Base-by-base conservation (phyloP, 331 rosid genomes). In the Malus hybrid region DNA sequence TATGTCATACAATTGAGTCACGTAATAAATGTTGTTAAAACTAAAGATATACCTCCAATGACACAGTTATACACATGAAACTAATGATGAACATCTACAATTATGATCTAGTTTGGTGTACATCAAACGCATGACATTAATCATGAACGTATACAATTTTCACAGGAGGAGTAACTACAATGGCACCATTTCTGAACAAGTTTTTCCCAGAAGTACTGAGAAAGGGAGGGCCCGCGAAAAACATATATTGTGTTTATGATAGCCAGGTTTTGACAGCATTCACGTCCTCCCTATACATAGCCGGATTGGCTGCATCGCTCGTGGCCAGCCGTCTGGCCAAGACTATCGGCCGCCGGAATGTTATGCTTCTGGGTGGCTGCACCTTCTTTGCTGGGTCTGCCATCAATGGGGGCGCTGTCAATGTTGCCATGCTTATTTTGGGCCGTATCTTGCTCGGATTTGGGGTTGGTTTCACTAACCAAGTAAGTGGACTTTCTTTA, bases 401-500 rank as follows among this genome's bases (percentile, higher is more conserved):
- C n/a, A 29, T 88, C 65, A 90, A 90, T 16, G 96, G 92, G 4
- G 87, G 72, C 11, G 78, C 92, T 18, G 76, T 80, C 73, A 84
- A 90, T 75, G 67, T 88, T 69, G 63, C 80, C 20, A 86, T 90
- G 96, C 90, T 90, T 71, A 84, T 88, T 55, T 19, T 86, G 29
- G 96, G 92, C 4, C 96, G 96, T 6, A 71, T 90, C 72, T 79
- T 90, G 73, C 89, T 90, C 2, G 92, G 92, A 0, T 27, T 90
- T 19, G 96, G 92, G 0, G 85, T 88, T 14, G 92, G 92, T 59
- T 90, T 90, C 77, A 86, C 92, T 10, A 88, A 83, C 79, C 90
- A 90, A 73, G 92, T 88, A 61, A 79, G 90, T 71, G 5, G 16
- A 33, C 19, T 16, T 6, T 48, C 50, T 32, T 14, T 52, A 16